Evolutionary conservation across 2,329 filamentous ascomycete species (phyloP), one percentile per base, ranked within the genome.

Genomic region (Aspergillus proliferans): DNA sequence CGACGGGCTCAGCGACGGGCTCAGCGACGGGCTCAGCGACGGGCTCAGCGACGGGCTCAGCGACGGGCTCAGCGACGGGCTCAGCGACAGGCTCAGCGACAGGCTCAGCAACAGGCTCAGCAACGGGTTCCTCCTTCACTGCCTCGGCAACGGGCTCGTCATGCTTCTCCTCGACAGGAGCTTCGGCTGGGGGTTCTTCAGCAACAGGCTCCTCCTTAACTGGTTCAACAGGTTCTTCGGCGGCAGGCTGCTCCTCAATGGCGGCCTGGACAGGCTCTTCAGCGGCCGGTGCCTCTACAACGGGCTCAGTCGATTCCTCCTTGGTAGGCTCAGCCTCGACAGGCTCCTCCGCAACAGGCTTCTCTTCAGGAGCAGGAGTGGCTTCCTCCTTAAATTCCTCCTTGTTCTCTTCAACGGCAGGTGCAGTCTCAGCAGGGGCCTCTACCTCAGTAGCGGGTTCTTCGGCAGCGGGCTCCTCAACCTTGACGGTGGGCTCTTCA

Each of bases 321-420:
- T 48, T 46, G 1, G 26, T 34, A 19, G 19, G 5, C n/a, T 42
- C 24, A 34, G 48, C 52, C 19, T 44, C 30, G 33, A 40, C 22
- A 7, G 47, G 43, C 46, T 56, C 46, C 15, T 49, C 40, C n/a
- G 40, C 7, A 12, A 18, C 24, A 12, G 15, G n/a, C n/a, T 42
- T 15, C 15, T 21, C 10, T 26, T 51, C 52, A 33, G 51, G 52
- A 2, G 45, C 45, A n/a, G 40, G 8, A 22, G 18, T 22, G 21
- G 10, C 7, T 26, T 22, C 40, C 21, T 39, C 10, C 14, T 14
- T 4, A 36, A 15, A 2, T 15, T 36, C 34, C 26, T 30, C 26
- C 26, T 12, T 30, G 26, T 9, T 12, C 10, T 30, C 26, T 30
- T 30, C 26, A 10, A 30, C 26, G 10, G 10, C 26, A 10, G 26